phyloP scores from a whole-genome alignment of 768 basidiomycete genomes.

The Mycena rosella region DNA sequence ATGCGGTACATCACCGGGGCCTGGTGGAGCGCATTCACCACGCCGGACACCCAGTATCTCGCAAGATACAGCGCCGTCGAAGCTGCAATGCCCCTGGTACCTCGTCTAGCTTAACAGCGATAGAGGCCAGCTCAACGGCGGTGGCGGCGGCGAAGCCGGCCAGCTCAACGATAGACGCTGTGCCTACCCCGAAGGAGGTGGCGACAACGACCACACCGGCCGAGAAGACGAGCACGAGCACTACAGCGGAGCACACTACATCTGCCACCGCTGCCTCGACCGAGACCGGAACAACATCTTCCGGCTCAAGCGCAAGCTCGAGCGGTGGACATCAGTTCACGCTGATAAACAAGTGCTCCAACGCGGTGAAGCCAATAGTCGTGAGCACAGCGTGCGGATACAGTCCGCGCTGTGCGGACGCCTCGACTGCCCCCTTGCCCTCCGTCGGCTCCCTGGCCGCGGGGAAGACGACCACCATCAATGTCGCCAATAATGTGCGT shows the following conservation, averaged over 20 bases:
- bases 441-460: slow-evolving; percentile 20
- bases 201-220: slow-evolving; percentile 1
- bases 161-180: background rate
- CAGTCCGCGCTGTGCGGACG: slow-evolving; percentile 31
- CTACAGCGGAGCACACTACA: background rate
- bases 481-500: slow-evolving; percentile 18
- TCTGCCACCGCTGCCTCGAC: slow-evolving; percentile 1
- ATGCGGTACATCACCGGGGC: slow-evolving; percentile 9
- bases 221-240: slow-evolving; percentile 3
- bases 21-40: slow-evolving; percentile 21
- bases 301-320: slow-evolving; percentile 12
- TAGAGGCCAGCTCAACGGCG: background rate
- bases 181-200: background rate
- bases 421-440: slow-evolving; percentile 16
- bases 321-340: slow-evolving; percentile 29
- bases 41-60: background rate
- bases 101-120: background rate
- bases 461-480: slow-evolving; percentile 22
- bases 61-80: slow-evolving; percentile 21
- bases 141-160: background rate
- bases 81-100: slow-evolving; percentile 12
- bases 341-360: slow-evolving; percentile 30
- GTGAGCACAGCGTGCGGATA: slow-evolving; percentile 34
- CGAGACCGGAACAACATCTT: background rate
- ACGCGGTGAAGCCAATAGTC: slow-evolving; percentile 27